Evolutionary conservation across 2,329 filamentous ascomycete species (phyloP).

Genomic region (Claviceps sp.): DNA sequence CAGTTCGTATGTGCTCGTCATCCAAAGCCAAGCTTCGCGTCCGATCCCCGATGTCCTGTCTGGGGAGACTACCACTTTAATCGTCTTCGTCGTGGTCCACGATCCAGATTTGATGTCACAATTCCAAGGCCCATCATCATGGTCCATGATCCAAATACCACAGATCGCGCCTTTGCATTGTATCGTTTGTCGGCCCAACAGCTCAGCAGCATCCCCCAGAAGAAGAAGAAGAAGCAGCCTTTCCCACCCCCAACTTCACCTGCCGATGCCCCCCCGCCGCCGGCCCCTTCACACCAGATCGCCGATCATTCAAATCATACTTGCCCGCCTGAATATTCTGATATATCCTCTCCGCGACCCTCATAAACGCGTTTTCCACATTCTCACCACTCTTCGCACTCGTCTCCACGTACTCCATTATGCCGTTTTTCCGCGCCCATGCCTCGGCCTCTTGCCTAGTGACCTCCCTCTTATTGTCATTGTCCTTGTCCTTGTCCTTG

Average conservation of each 20-base stretch:
- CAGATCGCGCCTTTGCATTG: neutral
- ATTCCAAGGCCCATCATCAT: neutral
- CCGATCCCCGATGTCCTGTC: neutral
- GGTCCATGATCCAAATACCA: neutral
- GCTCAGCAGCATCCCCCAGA: conserved; percentile 35
- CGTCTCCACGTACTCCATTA: conserved; percentile 91
- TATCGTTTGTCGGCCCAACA: neutral
- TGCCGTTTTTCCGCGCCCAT: conserved; percentile 75
- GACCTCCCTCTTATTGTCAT: conserved; percentile 60
- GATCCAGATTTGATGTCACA: neutral
- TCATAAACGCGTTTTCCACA: conserved; percentile 83
- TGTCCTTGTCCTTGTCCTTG: conserved; percentile 18
- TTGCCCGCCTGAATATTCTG: conserved; percentile 91
- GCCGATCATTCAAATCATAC: conserved; percentile 86
- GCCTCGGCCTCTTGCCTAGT: conserved; percentile 71
- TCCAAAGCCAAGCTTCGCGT: neutral
- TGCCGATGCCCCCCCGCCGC: conserved; percentile 33
- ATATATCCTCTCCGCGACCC: conserved; percentile 90
- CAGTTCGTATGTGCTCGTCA: conserved; percentile 1
- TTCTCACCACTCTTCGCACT: conserved; percentile 90
- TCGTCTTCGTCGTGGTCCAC: neutral
- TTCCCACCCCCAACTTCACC: conserved; percentile 31
- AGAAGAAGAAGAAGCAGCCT: conserved; percentile 23
- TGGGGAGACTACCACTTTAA: neutral
- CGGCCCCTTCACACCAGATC: conserved; percentile 77